Evolutionary conservation across 108 stramenopile genomes (phyloP), one percentile per base, ranked within the genome.

Genomic region (Licmophora abbreviata): DNA sequence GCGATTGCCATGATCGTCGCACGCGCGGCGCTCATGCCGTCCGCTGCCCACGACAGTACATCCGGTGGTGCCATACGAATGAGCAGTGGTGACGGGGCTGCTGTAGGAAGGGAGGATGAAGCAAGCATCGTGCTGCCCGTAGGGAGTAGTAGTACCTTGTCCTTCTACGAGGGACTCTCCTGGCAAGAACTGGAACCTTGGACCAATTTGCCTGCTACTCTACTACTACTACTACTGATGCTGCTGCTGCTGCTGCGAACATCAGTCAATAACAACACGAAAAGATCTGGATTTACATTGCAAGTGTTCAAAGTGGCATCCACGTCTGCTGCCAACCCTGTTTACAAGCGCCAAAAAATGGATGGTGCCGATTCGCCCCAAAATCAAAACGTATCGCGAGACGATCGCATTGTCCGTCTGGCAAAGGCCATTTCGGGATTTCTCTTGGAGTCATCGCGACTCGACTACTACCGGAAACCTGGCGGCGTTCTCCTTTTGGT

Each of bases 401-500:
- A 40, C 12, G 40, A 61, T 27, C 42, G 14, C n/a, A 50, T 34
- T 6, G 24, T 40, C 7, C 18, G 38, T 29, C 28, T 63, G 57
- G 62, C 62, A 7, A 52, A 42, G 34, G 58, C 48, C 24, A 57
- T 49, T 3, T 46, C 65, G 12, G 32, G 42, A 29, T 73, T 73
- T 33, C 50, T 73, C 40, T 40, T 73, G 28, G 54, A 66, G n/a
- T n/a, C n/a, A n/a, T n/a, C n/a, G n/a, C 71, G 66, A 27, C 33
- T 83, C 4, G 57, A 83, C 34, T 71, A 36, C 53, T 84, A 77
- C 66, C 65, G 58, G 12, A 36, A 54, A 27, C 59, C 63, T 11
- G 81, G 82, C 22, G 90, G 90, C 4, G 73, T 92, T 25, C 44
- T 92, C 38, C 63, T 76, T n/a, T 56, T 92, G 44, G 79, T 86